Conservation (phyloP, 2,329 filamentous ascomycete genomes). For the Aureobasidium sp. region DNA sequence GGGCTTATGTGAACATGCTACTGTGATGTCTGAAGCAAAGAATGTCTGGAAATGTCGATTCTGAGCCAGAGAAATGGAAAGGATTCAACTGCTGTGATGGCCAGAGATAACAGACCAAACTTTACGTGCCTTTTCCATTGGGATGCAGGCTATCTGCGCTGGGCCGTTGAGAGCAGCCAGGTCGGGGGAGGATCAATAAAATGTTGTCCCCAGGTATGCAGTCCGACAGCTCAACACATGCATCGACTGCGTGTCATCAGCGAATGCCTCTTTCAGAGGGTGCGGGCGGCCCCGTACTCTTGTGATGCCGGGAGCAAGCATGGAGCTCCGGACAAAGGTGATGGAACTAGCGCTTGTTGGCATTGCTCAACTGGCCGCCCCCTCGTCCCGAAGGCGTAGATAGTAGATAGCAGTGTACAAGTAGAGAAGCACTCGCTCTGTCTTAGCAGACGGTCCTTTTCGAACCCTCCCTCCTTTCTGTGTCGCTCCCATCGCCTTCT, state of each 20-base stretch:
- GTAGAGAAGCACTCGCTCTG: constrained; percentile 5
- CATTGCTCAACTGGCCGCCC: constrained; percentile 14
- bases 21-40: constrained; percentile 19
- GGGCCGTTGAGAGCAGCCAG: not conserved
- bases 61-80: not conserved
- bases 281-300: constrained; percentile 15
- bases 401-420: constrained; percentile 6
- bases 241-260: constrained; percentile 11
- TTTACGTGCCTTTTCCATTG: constrained; percentile 6
- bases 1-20: constrained; percentile 16
- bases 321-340: constrained; percentile 15
- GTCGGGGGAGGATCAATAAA: constrained; percentile 5
- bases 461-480: constrained; percentile 18
- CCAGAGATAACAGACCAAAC: not conserved
- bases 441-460: not conserved
- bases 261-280: not conserved
- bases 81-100: not conserved
- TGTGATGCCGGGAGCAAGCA: constrained; percentile 13
- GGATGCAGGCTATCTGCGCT: constrained; percentile 1
- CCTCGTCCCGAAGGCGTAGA: constrained; percentile 11
- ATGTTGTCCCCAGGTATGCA: constrained; percentile 14
- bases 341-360: constrained; percentile 15
- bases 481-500: constrained; percentile 11
- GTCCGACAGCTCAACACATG: constrained; percentile 14
- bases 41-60: constrained; percentile 10